Conservation (phyloP, 805 yeast genomes). For the Tetrapisispora iriomotensis region DNA sequence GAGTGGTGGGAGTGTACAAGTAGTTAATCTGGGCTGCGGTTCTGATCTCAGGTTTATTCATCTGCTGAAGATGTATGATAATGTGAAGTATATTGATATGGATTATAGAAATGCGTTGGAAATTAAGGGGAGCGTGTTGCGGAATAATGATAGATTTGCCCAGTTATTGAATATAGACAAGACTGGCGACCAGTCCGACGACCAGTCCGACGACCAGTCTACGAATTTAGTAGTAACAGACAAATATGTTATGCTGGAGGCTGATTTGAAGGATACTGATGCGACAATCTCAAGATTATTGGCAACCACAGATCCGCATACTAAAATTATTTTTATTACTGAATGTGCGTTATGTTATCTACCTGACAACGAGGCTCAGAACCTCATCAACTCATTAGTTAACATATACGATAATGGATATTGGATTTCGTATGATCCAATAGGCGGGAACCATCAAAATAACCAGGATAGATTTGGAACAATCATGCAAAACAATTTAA, state of each 20-base stretch:
- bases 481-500: slow-evolving; percentile 44
- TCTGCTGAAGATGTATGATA: slow-evolving; percentile 23
- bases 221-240: slow-evolving; percentile 19
- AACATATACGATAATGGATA: slow-evolving; percentile 15
- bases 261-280: slow-evolving; percentile 29
- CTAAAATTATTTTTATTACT: slow-evolving; percentile 44
- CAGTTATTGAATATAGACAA: neutral
- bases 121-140: slow-evolving; percentile 30
- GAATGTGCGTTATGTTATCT: slow-evolving; percentile 53
- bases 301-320: slow-evolving; percentile 7
- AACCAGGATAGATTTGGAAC: slow-evolving; percentile 35
- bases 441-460: slow-evolving; percentile 37
- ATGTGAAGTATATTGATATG: slow-evolving; percentile 37
- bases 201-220: no score
- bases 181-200: slow-evolving; percentile 1
- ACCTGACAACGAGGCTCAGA: slow-evolving; percentile 33
- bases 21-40: slow-evolving; percentile 58
- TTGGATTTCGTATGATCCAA: slow-evolving; percentile 47
- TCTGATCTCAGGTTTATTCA: slow-evolving; percentile 48
- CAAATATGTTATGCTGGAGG: slow-evolving; percentile 22
- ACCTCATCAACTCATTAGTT: slow-evolving; percentile 30
- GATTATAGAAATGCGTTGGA: slow-evolving; percentile 41
- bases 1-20: slow-evolving; percentile 32
- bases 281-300: slow-evolving; percentile 22
- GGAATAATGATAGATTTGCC: slow-evolving; percentile 5